phyloP scores from a whole-genome alignment of 2,329 filamentous ascomycete species.

The Talaromyces sp. region DNA sequence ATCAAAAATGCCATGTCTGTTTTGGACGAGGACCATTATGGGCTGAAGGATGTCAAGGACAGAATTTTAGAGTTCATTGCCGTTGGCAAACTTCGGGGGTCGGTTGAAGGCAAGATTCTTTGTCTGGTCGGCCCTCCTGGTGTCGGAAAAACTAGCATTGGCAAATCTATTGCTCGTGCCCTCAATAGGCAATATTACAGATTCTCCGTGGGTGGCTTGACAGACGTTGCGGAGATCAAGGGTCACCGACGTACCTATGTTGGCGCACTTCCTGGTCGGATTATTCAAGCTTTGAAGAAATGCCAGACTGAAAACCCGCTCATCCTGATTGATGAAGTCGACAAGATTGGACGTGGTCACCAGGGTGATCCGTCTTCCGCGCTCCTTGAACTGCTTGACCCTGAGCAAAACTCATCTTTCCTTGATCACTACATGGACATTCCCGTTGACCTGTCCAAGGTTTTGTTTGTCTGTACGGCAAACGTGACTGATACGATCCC shows the following conservation, averaged over 20 bases:
- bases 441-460: conserved; percentile 93
- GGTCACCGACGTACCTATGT: conserved; percentile 95
- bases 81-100: conserved; percentile 92
- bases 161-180: conserved; percentile 93
- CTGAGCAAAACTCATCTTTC: conserved; percentile 96
- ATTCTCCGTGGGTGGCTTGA: conserved; percentile 94
- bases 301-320: conserved; percentile 98
- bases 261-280: conserved; percentile 87
- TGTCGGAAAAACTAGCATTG: conserved; percentile 98
- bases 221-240: conserved; percentile 98
- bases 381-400: conserved; percentile 86
- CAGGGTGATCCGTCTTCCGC: conserved; percentile 95
- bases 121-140: conserved; percentile 96
- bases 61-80: conserved; percentile 97
- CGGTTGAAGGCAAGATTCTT: conserved; percentile 95
- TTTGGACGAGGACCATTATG: conserved; percentile 93
- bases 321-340: conserved; percentile 93
- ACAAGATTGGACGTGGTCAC: conserved; percentile 95
- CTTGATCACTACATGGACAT: conserved; percentile 98
- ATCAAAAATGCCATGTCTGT: conserved; percentile 88
- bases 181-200: conserved; percentile 96
- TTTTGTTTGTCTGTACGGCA: conserved; percentile 96
- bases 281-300: conserved; percentile 98
- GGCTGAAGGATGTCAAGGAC: conserved; percentile 96
- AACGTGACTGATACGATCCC: conserved; percentile 99